Evolutionary conservation across 148 eudicot species (phyloP).

Genomic region (Spergularia bocconei): DNA sequence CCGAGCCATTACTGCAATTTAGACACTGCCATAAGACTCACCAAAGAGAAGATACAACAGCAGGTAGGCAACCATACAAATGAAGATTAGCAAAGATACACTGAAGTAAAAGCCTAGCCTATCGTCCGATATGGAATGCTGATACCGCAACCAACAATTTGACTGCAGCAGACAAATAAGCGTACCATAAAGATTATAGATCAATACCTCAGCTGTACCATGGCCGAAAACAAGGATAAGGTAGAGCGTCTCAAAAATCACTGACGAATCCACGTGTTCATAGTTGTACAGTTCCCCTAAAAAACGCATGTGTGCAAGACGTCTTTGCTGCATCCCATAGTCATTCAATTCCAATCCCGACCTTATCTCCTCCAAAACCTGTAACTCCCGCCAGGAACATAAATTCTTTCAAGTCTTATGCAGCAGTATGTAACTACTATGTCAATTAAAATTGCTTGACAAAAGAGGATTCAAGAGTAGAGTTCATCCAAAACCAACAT

Average conservation of each 20-base stretch:
- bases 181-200: not conserved
- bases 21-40: not conserved
- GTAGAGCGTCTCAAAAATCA: conserved; percentile 89
- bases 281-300: conserved; percentile 94
- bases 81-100: not conserved
- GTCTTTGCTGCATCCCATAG: conserved; percentile 88
- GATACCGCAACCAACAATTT: not conserved
- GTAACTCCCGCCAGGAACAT: conserved; percentile 24
- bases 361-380: conserved; percentile 96
- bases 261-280: conserved; percentile 92
- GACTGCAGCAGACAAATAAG: not conserved
- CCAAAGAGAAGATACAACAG: not conserved
- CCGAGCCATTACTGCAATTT: not conserved
- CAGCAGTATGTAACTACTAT: not conserved
- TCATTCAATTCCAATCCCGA: conserved; percentile 87
- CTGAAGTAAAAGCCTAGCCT: no score
- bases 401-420: not conserved
- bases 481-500: not conserved
- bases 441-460: not conserved
- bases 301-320: conserved; percentile 94
- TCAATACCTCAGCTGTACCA: conserved; percentile 80
- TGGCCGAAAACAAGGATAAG: conserved; percentile 87
- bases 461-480: not conserved
- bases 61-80: not conserved
- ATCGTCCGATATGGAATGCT: no score